A percentile compares a stretch with the other conserved stretches of the same genome.
phyloP scores from a whole-genome alignment of 306 rosid species.

The Vicia villosa region DNA sequence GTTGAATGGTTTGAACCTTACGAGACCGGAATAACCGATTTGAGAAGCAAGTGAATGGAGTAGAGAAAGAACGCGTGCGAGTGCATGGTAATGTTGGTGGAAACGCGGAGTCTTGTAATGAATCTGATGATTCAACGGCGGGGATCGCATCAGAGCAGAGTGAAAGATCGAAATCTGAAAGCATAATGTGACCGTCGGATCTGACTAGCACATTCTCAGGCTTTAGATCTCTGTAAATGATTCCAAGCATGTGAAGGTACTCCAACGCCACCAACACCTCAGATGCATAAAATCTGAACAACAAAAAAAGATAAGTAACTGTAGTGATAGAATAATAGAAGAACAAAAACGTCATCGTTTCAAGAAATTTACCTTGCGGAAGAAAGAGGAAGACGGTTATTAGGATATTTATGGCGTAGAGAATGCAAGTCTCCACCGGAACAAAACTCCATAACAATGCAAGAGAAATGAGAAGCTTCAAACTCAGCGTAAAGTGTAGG shows the following conservation, averaged over 20 bases:
- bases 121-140: conserved; percentile 78
- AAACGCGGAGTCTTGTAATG: conserved; percentile 36
- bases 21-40: conserved; percentile 66
- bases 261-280: conserved; percentile 90
- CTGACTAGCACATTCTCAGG: conserved; percentile 94
- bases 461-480: conserved; percentile 89
- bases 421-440: conserved; percentile 98
- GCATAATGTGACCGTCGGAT: conserved; percentile 99
- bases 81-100: conserved; percentile 40
- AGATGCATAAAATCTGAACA: conserved; percentile 74
- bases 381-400: conserved; percentile 70
- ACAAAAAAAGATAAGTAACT: background rate
- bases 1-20: conserved; percentile 56
- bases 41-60: conserved; percentile 65
- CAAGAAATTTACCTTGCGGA: conserved; percentile 66
- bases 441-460: conserved; percentile 97
- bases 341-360: conserved; percentile 14
- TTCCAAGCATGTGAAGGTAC: conserved; percentile 97
- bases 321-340: background rate
- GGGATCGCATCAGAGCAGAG: conserved; percentile 86
- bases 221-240: conserved; percentile 90
- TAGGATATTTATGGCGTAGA: conserved; percentile 70
- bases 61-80: conserved; percentile 37
- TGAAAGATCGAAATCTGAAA: conserved; percentile 92
- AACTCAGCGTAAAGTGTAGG: conserved; percentile 95